A percentile compares a stretch with the other conserved stretches of the same genome.
phyloP scores from a whole-genome alignment of 1,139 yeast genomes.

The Waltiozyma sp. region DNA sequence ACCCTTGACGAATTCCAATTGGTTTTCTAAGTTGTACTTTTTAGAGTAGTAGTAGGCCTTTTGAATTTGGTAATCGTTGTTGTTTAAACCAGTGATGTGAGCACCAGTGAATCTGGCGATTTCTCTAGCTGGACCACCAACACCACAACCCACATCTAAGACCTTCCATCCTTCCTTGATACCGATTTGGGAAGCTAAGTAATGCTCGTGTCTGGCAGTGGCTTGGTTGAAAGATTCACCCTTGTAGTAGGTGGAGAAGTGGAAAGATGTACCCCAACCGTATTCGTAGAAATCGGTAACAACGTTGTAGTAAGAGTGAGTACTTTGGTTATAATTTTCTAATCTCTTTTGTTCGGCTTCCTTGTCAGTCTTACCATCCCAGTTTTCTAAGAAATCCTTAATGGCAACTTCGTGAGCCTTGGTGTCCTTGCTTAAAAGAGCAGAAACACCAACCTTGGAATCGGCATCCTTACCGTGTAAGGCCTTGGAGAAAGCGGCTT shows the following conservation, averaged over 20 bases:
- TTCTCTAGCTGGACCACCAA: conserved; percentile 98
- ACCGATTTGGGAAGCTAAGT: conserved; percentile 79
- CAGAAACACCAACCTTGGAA: conserved; percentile 59
- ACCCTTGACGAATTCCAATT: conserved; percentile 84
- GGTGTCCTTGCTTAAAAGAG: conserved; percentile 65
- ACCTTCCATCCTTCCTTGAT: conserved; percentile 74
- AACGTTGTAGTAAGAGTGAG: conserved; percentile 92
- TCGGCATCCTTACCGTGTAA: conserved; percentile 70
- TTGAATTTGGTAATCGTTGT: conserved; percentile 93
- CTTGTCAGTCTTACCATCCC: conserved; percentile 81
- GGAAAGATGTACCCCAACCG: conserved; percentile 99
- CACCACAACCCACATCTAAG: conserved; percentile 98
- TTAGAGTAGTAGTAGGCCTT: conserved; percentile 81
- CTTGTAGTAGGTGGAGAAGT: conserved; percentile 83
- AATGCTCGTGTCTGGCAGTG: conserved; percentile 96
- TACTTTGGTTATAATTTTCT: conserved; percentile 76
- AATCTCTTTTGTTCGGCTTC: conserved; percentile 68
- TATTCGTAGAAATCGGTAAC: conserved; percentile 96
- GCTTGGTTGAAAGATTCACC: conserved; percentile 95
- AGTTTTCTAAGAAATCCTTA: conserved; percentile 88
- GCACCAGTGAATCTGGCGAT: conserved; percentile 86
- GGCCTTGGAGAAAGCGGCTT: conserved; percentile 62
- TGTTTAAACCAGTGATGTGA: conserved; percentile 81
- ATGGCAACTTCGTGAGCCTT: conserved; percentile 77
- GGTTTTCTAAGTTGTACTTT: conserved; percentile 52